Percentiles rank a stretch among this genome's conserved stretches.
Evolutionary conservation across 306 rosid species (phyloP).

Genomic region (Cucurbita pepo): DNA sequence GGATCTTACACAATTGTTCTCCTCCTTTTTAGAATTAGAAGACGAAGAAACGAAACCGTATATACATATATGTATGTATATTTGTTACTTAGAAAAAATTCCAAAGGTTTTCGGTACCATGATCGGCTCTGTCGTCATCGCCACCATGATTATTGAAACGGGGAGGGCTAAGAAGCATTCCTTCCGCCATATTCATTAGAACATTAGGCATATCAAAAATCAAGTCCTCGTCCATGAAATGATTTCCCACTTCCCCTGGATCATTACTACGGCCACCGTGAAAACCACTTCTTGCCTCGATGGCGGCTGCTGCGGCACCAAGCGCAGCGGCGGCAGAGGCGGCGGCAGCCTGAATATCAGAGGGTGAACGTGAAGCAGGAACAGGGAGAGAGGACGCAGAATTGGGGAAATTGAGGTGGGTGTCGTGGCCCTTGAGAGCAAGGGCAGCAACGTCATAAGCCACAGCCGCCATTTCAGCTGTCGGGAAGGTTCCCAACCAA

Average conservation of each 20-base stretch:
- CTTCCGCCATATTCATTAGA: constrained; percentile 67
- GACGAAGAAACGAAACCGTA: too few relatives aligned
- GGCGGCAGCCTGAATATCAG: constrained; percentile 70
- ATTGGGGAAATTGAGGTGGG: constrained; percentile 76
- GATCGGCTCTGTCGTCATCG: constrained; percentile 3
- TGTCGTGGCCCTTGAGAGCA: constrained; percentile 62
- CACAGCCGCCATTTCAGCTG: constrained; percentile 87
- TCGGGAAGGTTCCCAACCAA: constrained; percentile 82
- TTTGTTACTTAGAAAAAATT: constrained; percentile 13
- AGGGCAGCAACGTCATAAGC: constrained; percentile 92
- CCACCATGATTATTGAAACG: constrained; percentile 26
- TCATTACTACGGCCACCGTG: not conserved
- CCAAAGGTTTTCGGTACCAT: constrained; percentile 28
- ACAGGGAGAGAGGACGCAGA: constrained; percentile 62
- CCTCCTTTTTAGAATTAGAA: not conserved
- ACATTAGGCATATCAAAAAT: constrained; percentile 85
- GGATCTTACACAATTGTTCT: not conserved
- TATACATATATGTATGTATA: not conserved
- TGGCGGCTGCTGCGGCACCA: constrained; percentile 37
- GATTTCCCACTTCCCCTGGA: not conserved
- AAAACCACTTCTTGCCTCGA: constrained; percentile 20
- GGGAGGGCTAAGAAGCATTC: constrained; percentile 93
- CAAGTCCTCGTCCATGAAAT: constrained; percentile 69
- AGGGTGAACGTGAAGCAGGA: constrained; percentile 59
- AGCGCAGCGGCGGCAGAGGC: constrained; percentile 64